These are phyloP conservation scores for Wickerhamiella pararugosa DNA, from an alignment of 1,139 yeast species.

Conservation along the genomic window DNA sequence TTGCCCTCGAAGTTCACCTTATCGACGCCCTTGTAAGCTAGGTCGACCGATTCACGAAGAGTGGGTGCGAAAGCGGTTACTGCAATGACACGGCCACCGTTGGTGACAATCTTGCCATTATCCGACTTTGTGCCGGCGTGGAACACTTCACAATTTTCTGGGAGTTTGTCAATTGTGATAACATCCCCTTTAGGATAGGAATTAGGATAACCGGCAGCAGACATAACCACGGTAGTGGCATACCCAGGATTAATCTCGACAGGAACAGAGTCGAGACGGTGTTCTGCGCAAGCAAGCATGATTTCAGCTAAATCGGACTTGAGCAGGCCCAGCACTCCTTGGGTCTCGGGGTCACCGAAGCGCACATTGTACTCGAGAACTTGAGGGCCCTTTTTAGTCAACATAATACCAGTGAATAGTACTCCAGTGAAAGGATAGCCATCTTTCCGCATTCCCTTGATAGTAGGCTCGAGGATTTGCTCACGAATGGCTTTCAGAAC, in stretches of 20 bases:
- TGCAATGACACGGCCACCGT: slow-evolving; percentile 97
- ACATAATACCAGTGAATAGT: slow-evolving; percentile 91
- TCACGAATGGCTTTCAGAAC: slow-evolving; percentile 55
- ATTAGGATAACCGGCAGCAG: slow-evolving; percentile 97
- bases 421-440: slow-evolving; percentile 94
- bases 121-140: slow-evolving; percentile 74
- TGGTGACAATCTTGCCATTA: slow-evolving; percentile 52
- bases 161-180: slow-evolving; percentile 39
- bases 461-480: slow-evolving; percentile 72
- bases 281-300: slow-evolving; percentile 88
- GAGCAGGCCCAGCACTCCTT: slow-evolving; percentile 80
- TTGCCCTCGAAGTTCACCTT: slow-evolving; percentile 56
- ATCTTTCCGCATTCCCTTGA: slow-evolving; percentile 92
- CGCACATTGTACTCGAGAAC: slow-evolving; percentile 94
- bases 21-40: slow-evolving; percentile 75
- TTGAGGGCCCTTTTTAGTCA: slow-evolving; percentile 73
- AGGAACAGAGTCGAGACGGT: slow-evolving; percentile 73
- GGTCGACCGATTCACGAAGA: slow-evolving; percentile 64
- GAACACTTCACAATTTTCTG: slow-evolving; percentile 55
- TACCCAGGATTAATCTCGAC: slow-evolving; percentile 47
- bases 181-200: slow-evolving; percentile 72
- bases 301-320: slow-evolving; percentile 83
- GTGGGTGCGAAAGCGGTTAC: slow-evolving; percentile 73
- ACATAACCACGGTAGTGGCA: slow-evolving; percentile 86
- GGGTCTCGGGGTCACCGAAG: slow-evolving; percentile 99